These are phyloP conservation scores for Aspergillus sclerotiicarbonarius DNA, from an alignment of 495 filamentous ascomycete genomes.

Conservation along the genomic window DNA sequence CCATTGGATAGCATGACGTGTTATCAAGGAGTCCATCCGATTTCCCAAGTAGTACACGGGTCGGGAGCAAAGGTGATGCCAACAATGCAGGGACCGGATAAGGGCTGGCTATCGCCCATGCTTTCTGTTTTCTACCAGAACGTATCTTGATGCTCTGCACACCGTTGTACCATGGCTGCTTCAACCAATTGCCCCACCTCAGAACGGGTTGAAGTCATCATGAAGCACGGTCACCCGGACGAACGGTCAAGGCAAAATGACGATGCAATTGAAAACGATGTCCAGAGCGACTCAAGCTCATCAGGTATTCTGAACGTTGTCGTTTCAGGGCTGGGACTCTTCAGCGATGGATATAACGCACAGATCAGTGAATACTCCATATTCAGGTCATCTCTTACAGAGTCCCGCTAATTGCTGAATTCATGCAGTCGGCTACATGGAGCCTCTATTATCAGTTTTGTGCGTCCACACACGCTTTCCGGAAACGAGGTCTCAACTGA, in stretches of 20 bases:
- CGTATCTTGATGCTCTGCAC: too few species aligned
- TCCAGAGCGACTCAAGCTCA: slow-evolving; percentile 5
- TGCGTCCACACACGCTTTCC: too few species aligned
- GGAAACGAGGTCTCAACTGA: too few species aligned
- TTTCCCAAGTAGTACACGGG: background rate
- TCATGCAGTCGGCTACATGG: slow-evolving; percentile 38
- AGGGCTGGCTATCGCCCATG: too few species aligned
- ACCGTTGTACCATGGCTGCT: too few species aligned
- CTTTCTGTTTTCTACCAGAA: too few species aligned
- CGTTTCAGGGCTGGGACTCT: slow-evolving; percentile 36
- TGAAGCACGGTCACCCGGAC: background rate
- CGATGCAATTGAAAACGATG: background rate
- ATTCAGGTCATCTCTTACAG: too few species aligned
- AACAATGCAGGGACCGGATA: background rate
- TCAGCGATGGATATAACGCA: slow-evolving; percentile 46
- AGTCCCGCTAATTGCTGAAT: background rate
- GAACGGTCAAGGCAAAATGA: background rate
- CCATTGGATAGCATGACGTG: background rate
- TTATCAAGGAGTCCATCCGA: background rate
- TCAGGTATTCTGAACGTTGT: slow-evolving; percentile 33
- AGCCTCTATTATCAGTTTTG: slow-evolving; percentile 36
- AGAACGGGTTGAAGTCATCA: too few species aligned
- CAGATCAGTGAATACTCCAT: slow-evolving; percentile 32
- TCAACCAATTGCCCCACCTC: too few species aligned
- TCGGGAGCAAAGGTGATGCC: background rate